Evolutionary conservation across 2,329 filamentous ascomycete genomes (phyloP).

Genomic region (Neofusicoccum laricinum): DNA sequence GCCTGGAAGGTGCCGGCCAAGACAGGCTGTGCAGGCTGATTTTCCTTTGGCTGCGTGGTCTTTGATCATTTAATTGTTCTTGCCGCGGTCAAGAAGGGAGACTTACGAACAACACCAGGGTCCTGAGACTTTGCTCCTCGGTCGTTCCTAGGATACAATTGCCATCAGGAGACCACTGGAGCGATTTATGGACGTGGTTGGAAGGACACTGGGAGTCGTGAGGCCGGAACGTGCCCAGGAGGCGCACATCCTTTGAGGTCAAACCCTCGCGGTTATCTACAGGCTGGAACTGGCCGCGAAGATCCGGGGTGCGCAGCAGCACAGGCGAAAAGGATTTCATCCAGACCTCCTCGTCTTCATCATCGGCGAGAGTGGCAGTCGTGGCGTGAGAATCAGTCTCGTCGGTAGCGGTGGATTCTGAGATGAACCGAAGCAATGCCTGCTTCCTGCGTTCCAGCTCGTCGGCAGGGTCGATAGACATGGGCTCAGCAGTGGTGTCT

Average conservation of each 20-base stretch:
- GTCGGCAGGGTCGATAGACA: too few relatives aligned
- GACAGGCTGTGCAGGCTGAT: conserved; percentile 44
- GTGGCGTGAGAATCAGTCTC: too few relatives aligned
- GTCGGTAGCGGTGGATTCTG: too few relatives aligned
- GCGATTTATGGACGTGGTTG: conserved; percentile 19
- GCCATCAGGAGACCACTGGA: conserved; percentile 51
- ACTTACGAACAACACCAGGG: not conserved
- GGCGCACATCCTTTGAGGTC: not conserved
- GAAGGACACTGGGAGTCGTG: not conserved
- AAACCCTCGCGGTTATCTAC: too few relatives aligned
- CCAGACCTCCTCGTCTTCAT: too few relatives aligned
- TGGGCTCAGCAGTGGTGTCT: too few relatives aligned
- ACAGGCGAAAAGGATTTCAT: too few relatives aligned
- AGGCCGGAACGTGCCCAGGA: not conserved
- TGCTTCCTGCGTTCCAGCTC: too few relatives aligned
- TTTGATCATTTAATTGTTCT: conserved; percentile 11
- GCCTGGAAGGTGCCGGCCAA: conserved; percentile 37
- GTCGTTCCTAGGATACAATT: conserved; percentile 55
- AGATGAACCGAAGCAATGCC: too few relatives aligned
- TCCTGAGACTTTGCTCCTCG: conserved; percentile 48
- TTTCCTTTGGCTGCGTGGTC: conserved; percentile 33
- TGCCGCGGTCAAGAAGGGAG: not conserved
- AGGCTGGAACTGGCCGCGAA: too few relatives aligned
- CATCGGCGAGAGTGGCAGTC: too few relatives aligned
- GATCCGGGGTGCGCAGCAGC: too few relatives aligned